Conservation (phyloP, 164 flowering plant genomes). For the Kalanchoe fedtschenkoi region DNA sequence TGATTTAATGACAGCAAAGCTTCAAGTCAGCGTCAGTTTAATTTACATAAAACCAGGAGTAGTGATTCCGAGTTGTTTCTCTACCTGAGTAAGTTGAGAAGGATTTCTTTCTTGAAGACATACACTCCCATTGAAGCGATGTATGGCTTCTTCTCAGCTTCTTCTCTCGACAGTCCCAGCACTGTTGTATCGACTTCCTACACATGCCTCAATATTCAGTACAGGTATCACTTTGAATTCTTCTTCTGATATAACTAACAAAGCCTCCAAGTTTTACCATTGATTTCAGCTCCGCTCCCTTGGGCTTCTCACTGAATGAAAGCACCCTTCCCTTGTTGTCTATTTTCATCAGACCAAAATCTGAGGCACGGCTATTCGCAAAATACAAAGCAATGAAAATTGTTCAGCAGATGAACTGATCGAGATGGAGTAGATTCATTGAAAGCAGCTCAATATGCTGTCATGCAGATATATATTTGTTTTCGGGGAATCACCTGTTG, state of each 20-base stretch:
- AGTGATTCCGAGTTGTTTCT: no score
- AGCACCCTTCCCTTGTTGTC: constrained; percentile 71
- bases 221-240: background rate
- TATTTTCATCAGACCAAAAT: constrained; percentile 95
- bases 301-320: constrained; percentile 87
- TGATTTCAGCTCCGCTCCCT: constrained; percentile 64
- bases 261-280: constrained; percentile 39
- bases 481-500: constrained; percentile 44
- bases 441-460: background rate
- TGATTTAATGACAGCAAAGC: constrained; percentile 21
- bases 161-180: constrained; percentile 68
- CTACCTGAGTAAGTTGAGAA: constrained; percentile 78
- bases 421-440: background rate
- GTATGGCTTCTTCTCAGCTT: constrained; percentile 80
- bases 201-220: background rate
- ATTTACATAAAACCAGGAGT: no score
- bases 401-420: background rate
- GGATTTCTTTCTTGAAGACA: constrained; percentile 84
- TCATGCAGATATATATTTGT: background rate
- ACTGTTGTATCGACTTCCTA: constrained; percentile 87
- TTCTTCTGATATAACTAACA: background rate
- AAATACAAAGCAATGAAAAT: constrained; percentile 1
- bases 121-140: constrained; percentile 98
- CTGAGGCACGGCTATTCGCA: constrained; percentile 78
- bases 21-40: background rate